Base-by-base conservation (phyloP, 352 stramenopile species). In the Paralagenidium karlingii region DNA sequence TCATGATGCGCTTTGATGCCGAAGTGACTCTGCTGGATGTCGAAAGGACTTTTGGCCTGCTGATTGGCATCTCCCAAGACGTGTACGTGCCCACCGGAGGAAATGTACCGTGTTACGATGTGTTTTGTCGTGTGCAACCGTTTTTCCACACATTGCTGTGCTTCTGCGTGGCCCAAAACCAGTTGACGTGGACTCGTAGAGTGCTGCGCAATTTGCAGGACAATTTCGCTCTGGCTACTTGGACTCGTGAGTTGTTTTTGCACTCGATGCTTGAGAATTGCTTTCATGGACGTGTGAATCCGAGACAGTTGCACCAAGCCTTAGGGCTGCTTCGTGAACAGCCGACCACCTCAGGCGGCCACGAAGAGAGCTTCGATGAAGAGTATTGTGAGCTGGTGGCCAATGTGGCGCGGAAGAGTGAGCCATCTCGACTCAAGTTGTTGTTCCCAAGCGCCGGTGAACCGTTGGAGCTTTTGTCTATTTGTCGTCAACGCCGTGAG, bases 381-480 rank as follows among this genome's bases (percentile, higher is more conserved):
- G 74, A 84, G 48, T 91, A 87, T 42, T 88, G 77, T 22, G 77
- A 88, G 45, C 83, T 91, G 26, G 66, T 91, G 7, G 77, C 77
- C 1, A 64, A 91, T 34, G 74, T 91, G 3, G 77, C 74, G 21
- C 71, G 74, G 19, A 91, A 91, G 51, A 85, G 74, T 43, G 78
- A 91, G 38, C 78, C 74, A 5, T 87, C 76, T 21, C 67, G 78
- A 1, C 50, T 87, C 9, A 61, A 67, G 38, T 5, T 82, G 33
- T 43, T 91, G 33, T 91, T 91, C 27, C 71, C 70, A 1, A 33
- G 59, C 3, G 74, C 63, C 0, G 78, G 78, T 0, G 78, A 91
- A 22, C 74, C 78, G 2, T 48, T 80, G 24, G 57, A 80, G 24
- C 51, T 91, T 18, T 56, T 91, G 1, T 44, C 41, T 1, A 59